A percentile compares a stretch with the other conserved stretches of the same genome.
phyloP scores from a whole-genome alignment of 1,284 basidiomycete species.

The Moniliophthora roreri region DNA sequence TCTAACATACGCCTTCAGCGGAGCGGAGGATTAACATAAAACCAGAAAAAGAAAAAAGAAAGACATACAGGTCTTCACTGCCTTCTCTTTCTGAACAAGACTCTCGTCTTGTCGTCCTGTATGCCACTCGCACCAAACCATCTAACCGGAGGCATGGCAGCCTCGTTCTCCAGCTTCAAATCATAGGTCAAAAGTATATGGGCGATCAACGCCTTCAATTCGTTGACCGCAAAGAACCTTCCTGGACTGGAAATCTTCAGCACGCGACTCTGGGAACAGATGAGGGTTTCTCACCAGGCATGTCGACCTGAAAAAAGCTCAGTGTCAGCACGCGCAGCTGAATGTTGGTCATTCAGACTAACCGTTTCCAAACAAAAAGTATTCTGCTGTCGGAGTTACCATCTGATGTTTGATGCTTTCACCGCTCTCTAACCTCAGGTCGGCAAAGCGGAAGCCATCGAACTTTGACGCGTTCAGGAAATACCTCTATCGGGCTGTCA shows the following conservation, averaged over 20 bases:
- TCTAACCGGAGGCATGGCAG: neutral
- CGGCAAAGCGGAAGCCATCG: slow-evolving; percentile 19
- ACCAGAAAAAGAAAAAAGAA: too few species aligned
- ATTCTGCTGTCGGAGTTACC: slow-evolving; percentile 23
- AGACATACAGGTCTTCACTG: too few species aligned
- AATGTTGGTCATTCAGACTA: too few species aligned
- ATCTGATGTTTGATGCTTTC: slow-evolving; percentile 16
- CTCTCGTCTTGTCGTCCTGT: neutral
- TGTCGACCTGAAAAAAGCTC: slow-evolving; percentile 17
- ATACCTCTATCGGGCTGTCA: neutral
- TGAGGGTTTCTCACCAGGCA: slow-evolving; percentile 21
- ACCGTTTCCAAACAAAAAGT: slow-evolving; percentile 27
- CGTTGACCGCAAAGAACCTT: slow-evolving; percentile 12
- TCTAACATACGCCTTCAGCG: too few species aligned
- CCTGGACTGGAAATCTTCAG: slow-evolving; percentile 7
- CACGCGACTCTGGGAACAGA: neutral
- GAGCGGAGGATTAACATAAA: too few species aligned
- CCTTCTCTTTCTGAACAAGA: slow-evolving; percentile 3
- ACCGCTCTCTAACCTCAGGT: slow-evolving; percentile 11
- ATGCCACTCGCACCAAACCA: neutral
- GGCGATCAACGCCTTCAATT: slow-evolving; percentile 7
- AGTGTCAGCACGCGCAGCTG: too few species aligned
- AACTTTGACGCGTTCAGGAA: slow-evolving; percentile 18
- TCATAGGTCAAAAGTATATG: slow-evolving; percentile 11
- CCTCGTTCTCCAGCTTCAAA: slow-evolving; percentile 5